These are phyloP conservation scores for Xylariales sp. DNA, from an alignment of 2,329 filamentous ascomycete species.

Conservation along the genomic window DNA sequence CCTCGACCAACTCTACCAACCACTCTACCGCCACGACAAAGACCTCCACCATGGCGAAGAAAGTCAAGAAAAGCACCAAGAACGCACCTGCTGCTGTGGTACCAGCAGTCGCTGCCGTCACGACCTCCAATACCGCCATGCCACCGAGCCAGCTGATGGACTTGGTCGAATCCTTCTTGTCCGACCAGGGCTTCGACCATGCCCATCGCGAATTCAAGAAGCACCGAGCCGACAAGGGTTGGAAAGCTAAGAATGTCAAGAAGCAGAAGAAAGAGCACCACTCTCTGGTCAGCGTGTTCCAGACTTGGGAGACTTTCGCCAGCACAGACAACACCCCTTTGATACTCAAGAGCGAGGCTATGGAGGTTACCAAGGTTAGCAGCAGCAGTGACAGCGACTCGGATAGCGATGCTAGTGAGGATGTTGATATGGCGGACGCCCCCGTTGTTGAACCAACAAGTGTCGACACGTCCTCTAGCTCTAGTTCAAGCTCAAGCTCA, in stretches of 20 bases:
- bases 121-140: constrained; percentile 21
- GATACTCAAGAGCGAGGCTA: constrained; percentile 17
- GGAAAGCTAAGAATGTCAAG: constrained; percentile 28
- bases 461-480: constrained; percentile 30
- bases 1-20: constrained; percentile 11
- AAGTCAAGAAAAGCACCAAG: constrained; percentile 20
- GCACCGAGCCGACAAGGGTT: constrained; percentile 53
- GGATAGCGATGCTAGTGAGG: constrained; percentile 28
- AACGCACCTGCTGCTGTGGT: constrained; percentile 10
- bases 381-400: constrained; percentile 18
- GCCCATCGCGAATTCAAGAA: constrained; percentile 59
- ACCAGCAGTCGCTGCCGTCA: constrained; percentile 9
- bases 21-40: constrained; percentile 7
- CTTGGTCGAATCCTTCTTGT: constrained; percentile 62
- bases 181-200: constrained; percentile 58
- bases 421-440: constrained; percentile 45
- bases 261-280: constrained; percentile 28
- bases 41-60: constrained; percentile 17
- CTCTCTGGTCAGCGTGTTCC: constrained; percentile 46
- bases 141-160: constrained; percentile 60
- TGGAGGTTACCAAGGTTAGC: constrained; percentile 24
- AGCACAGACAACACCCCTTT: constrained; percentile 25
- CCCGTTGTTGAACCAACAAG: constrained; percentile 25
- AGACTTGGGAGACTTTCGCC: constrained; percentile 42
- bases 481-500: constrained; percentile 27